Base-by-base conservation (phyloP, 139 green algal genomes). In the Tetradesmus obliquus region DNA sequence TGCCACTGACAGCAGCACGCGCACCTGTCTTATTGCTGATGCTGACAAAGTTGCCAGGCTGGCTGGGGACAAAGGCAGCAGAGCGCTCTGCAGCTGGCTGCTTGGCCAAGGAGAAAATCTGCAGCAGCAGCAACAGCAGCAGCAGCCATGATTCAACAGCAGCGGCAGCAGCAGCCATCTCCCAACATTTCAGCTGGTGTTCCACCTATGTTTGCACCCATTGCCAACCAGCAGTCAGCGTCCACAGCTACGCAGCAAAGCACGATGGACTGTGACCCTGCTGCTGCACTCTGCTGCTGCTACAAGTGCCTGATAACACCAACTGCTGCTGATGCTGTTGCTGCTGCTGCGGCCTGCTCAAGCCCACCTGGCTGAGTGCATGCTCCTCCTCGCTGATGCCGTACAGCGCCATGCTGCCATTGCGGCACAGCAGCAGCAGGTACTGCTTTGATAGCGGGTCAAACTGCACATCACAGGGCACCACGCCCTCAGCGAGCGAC, bases 21-120 rank as follows among this genome's bases (percentile, higher is more conserved):
- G 58, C 45, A 91, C 87, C 87, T 55, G 55, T 91, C 55, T 91
- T 91, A 15, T 85, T 93, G 90, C 58, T 91, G 60, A 84, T 87
- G 7, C 83, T 87, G 22, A 95, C 58, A 89, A 96, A 96, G 69
- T 90, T 94, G 72, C 93, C 94, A 19, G 94, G 94, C 88, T 93
- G 90, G 10, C 17, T 81, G 19, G 90, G 69, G 17, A 94, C 45
- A 88, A 93, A 96, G 12, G 86, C 87, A 17, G 88, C 54, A n/a
- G 69, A 83, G 45, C 93, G 83, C 17, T 91, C n/a, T 19, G 91
- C 94, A 1, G 85, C 84, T 10, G 93, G 86, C 84, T 95, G 94
- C 90, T 94, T 94, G 1, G 79, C 69, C 57, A 95, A 94, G 60
- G 15, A n/a, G 32, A 81, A 81, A 24, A 94, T 79, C 71, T 90